Percentiles rank a stretch among this genome's conserved stretches.
Evolutionary conservation across 495 filamentous ascomycete genomes (phyloP).

Genomic region (Chaetomium cochliodes): DNA sequence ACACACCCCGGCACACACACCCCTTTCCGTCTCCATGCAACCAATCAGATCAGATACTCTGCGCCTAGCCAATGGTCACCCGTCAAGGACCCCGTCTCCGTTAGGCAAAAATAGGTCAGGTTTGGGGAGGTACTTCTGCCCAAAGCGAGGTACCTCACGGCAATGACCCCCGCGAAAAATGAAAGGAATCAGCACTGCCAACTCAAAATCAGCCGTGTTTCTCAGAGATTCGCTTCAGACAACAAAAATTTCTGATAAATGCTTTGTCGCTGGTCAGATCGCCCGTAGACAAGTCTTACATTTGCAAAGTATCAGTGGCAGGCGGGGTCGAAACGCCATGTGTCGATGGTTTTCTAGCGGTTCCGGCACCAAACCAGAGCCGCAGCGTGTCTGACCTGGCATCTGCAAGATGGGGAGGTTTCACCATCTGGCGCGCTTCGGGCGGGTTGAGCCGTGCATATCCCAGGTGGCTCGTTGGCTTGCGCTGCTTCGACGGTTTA

Average conservation of each 20-base stretch:
- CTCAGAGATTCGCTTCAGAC: not conserved
- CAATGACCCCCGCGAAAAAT: not conserved
- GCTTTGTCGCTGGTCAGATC: not conserved
- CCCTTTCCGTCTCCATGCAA: constrained; percentile 16
- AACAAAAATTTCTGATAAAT: not conserved
- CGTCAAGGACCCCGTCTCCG: constrained; percentile 6
- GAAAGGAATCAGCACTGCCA: not conserved
- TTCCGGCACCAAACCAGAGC: not conserved
- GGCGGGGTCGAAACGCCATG: not conserved
- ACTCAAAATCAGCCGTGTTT: not conserved
- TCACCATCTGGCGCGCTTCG: constrained; percentile 15
- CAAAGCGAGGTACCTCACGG: constrained; percentile 28
- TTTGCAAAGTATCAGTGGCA: not conserved
- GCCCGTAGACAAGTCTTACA: too few relatives aligned
- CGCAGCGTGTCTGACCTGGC: not conserved
- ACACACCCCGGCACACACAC: constrained; percentile 27
- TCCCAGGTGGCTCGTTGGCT: not conserved
- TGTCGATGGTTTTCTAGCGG: not conserved
- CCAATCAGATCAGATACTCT: constrained; percentile 20
- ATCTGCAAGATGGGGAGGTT: constrained; percentile 5
- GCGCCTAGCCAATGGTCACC: constrained; percentile 18
- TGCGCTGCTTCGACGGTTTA: constrained; percentile 7
- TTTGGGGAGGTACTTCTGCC: constrained; percentile 28
- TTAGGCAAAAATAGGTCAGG: constrained; percentile 31
- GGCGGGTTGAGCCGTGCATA: constrained; percentile 13